A percentile compares a stretch with the other conserved stretches of the same genome.
These are phyloP conservation scores for Vigna unguiculata DNA, from an alignment of 306 rosid species.

Conservation along the genomic window DNA sequence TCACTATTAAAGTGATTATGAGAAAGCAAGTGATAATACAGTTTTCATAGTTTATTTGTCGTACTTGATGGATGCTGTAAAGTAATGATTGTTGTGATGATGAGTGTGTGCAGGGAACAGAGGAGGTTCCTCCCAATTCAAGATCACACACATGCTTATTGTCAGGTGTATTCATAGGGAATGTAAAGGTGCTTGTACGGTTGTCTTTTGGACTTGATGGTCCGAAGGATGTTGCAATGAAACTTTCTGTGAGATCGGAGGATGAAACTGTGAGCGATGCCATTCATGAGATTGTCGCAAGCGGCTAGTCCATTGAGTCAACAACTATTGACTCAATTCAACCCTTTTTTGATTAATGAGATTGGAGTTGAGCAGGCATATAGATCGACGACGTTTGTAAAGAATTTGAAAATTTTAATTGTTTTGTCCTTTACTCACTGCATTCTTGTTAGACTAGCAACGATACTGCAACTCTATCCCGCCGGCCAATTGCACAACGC, in stretches of 20 bases:
- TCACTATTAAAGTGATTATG: conserved; percentile 13
- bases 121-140: conserved; percentile 85
- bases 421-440: conserved; percentile 31
- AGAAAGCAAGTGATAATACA: conserved; percentile 32
- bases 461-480: background rate
- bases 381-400: conserved; percentile 55
- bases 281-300: conserved; percentile 89
- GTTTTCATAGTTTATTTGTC: conserved; percentile 22
- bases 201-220: conserved; percentile 91
- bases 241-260: conserved; percentile 83
- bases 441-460: conserved; percentile 43
- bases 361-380: conserved; percentile 49
- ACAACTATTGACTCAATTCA: conserved; percentile 43
- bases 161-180: conserved; percentile 89
- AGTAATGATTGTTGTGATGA: background rate
- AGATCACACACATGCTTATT: conserved; percentile 86
- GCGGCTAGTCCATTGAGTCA: conserved; percentile 68
- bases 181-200: conserved; percentile 80
- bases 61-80: conserved; percentile 29
- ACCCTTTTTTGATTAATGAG: conserved; percentile 47
- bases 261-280: conserved; percentile 79
- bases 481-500: conserved; percentile 23
- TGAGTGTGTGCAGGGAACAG: conserved; percentile 77
- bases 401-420: conserved; percentile 46
- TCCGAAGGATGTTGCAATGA: conserved; percentile 95